Evolutionary conservation across 2,329 filamentous ascomycete species (phyloP).

Genomic region (Aspergillus hortae): DNA sequence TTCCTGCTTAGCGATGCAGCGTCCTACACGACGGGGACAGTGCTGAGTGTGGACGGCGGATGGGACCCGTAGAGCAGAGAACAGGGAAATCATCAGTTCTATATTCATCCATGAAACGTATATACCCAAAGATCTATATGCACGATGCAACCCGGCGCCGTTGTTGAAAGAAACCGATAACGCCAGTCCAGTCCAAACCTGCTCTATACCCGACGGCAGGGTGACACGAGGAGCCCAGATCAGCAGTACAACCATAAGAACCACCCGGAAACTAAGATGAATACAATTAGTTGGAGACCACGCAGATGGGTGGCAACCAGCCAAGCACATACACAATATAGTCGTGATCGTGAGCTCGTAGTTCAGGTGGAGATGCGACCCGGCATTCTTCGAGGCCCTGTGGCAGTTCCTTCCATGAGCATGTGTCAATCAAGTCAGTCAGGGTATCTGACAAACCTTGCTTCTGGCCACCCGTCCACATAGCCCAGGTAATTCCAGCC

Average conservation of each 20-base stretch:
- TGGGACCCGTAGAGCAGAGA: conserved; percentile 26
- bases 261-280: conserved; percentile 6
- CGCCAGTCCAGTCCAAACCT: not conserved
- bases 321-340: conserved; percentile 17
- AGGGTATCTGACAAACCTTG: conserved; percentile 11
- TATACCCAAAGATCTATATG: not conserved
- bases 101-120: not conserved
- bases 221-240: not conserved
- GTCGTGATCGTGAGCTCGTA: conserved; percentile 2
- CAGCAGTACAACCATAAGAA: conserved; percentile 10
- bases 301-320: not conserved
- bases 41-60: conserved; percentile 47
- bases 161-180: not conserved
- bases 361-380: not conserved
- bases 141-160: not conserved
- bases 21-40: conserved; percentile 46
- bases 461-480: conserved; percentile 35
- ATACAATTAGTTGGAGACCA: conserved; percentile 4
- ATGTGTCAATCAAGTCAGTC: not conserved
- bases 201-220: not conserved
- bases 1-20: conserved; percentile 47
- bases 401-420: not conserved
- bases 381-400: conserved; percentile 10
- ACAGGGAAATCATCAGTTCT: not conserved
- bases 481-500: conserved; percentile 39